Base-by-base conservation (phyloP, 1,284 basidiomycete genomes). In the Ganoderma sinense region DNA sequence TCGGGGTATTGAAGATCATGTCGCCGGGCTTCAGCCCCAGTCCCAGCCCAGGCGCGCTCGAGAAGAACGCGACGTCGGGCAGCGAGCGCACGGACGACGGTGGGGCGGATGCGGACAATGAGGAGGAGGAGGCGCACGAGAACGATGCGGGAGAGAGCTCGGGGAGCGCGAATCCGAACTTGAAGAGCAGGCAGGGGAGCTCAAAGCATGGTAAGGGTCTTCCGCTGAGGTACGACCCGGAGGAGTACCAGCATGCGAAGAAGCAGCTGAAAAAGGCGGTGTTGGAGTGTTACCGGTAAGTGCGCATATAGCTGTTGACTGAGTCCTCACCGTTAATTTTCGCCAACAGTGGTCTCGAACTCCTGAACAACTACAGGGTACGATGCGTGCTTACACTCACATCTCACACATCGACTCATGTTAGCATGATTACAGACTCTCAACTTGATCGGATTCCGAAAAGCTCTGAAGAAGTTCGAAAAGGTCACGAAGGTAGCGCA, bases 381-480 rank as follows among this genome's bases (percentile, higher is more conserved):
- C 69, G 91, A 41, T 39, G 4, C 26, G 13, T n/a, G 4, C 23
- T 7, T 23, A 23, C 16, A 5, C n/a, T 7, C 43, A 33, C 2
- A 13, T 1, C 39, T 29, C n/a, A 20, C 20, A 13, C 8, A 16
- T 45, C n/a, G n/a, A 36, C 53, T 66, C 41, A 69, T 62, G 39
- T n/a, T 36, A 23, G 36, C 3, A 29, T n/a, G 16, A 66, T 20
- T 64, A 20, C 70, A 96, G 92, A 91, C 94, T 60, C 82, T 98
- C 64, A 98, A 98, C 79, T 80, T 97, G 11, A 94, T 94, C 2
- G 97, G 96, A 0, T 97, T 98, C 79, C 86, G 94, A 29, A 98
- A 99, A 80, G 93, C 93, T 0, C 79, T 98, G 71, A 98, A 97
- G 82, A 99, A 98, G 82, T 98, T 96, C 75, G 95, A 96, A 78